Evolutionary conservation across 2,329 filamentous ascomycete species (phyloP).

Genomic region (Aspergillus sp.): DNA sequence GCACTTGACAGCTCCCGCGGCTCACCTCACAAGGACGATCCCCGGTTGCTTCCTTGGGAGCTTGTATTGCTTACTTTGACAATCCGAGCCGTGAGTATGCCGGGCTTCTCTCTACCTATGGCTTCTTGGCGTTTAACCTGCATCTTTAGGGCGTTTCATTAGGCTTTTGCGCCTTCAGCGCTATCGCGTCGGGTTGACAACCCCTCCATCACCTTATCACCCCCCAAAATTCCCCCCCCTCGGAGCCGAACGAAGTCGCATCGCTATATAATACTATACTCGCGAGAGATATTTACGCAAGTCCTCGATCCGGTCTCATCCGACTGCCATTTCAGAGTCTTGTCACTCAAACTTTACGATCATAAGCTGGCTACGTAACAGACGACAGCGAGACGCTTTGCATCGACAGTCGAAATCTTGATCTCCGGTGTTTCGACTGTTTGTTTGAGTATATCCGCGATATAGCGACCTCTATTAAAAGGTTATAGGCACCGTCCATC

Average conservation of each 20-base stretch:
- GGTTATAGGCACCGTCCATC: background rate
- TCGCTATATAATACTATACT: background rate
- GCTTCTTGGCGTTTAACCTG: conserved; percentile 2
- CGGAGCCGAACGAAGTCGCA: background rate
- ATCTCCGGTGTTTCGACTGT: background rate
- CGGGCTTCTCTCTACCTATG: background rate
- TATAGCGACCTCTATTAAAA: background rate
- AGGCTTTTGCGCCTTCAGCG: conserved; percentile 6
- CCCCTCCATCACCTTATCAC: conserved; percentile 14
- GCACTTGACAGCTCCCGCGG: conserved; percentile 33
- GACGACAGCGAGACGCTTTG: background rate
- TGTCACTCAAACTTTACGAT: background rate
- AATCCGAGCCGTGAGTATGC: conserved; percentile 4
- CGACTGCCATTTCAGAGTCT: background rate
- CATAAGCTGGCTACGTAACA: background rate
- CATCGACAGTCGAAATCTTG: conserved; percentile 23
- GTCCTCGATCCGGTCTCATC: background rate
- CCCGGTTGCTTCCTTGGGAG: conserved; percentile 14
- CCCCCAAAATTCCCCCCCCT: conserved; percentile 5
- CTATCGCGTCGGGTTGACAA: conserved; percentile 13
- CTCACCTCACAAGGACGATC: conserved; percentile 23
- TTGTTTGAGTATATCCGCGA: background rate
- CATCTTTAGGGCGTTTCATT: background rate
- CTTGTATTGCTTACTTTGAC: background rate
- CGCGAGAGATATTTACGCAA: background rate